Percentiles rank a stretch among this genome's conserved stretches.
phyloP scores from a whole-genome alignment of 805 yeast species.

The Starmerella bacillaris region DNA sequence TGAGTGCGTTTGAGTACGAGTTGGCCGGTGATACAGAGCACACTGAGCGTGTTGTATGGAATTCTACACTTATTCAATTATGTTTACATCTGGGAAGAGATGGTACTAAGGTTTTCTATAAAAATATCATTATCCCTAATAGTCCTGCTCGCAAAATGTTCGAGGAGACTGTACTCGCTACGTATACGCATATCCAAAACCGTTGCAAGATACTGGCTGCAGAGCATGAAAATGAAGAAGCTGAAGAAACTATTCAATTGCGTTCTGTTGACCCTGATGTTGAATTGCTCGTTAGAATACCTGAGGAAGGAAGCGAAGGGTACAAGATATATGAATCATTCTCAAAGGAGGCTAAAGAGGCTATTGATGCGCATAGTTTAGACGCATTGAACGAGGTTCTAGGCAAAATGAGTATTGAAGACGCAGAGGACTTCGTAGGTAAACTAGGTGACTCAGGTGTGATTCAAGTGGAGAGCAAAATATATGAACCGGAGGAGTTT shows the following conservation, averaged over 20 bases:
- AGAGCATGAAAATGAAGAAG: conserved; percentile 27
- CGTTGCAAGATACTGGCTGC: conserved; percentile 53
- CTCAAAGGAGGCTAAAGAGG: conserved; percentile 50
- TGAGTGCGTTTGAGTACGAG: conserved; percentile 80
- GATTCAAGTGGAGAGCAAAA: conserved; percentile 52
- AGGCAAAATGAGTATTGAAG: conserved; percentile 49
- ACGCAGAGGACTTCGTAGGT: conserved; percentile 64
- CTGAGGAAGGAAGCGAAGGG: conserved; percentile 26
- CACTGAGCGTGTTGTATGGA: conserved; percentile 56
- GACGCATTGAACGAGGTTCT: conserved; percentile 74
- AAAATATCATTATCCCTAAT: conserved; percentile 34
- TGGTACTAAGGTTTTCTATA: conserved; percentile 50
- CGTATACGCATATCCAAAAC: conserved; percentile 52
- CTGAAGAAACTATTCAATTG: conserved; percentile 70
- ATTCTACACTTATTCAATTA: conserved; percentile 65
- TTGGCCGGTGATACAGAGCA: conserved; percentile 37
- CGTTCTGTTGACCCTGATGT: conserved; percentile 74
- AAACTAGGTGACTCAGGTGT: conserved; percentile 64
- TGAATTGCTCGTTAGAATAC: conserved; percentile 47
- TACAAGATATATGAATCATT: conserved; percentile 35
- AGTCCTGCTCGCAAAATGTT: conserved; percentile 58
- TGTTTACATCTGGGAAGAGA: conserved; percentile 26
- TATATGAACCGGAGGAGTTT: conserved; percentile 26
- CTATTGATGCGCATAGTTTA: conserved; percentile 50
- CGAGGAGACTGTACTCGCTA: conserved; percentile 51